A percentile compares a stretch with the other conserved stretches of the same genome.
phyloP scores from a whole-genome alignment of 1,284 basidiomycete genomes.

The Peniophora sp. region DNA sequence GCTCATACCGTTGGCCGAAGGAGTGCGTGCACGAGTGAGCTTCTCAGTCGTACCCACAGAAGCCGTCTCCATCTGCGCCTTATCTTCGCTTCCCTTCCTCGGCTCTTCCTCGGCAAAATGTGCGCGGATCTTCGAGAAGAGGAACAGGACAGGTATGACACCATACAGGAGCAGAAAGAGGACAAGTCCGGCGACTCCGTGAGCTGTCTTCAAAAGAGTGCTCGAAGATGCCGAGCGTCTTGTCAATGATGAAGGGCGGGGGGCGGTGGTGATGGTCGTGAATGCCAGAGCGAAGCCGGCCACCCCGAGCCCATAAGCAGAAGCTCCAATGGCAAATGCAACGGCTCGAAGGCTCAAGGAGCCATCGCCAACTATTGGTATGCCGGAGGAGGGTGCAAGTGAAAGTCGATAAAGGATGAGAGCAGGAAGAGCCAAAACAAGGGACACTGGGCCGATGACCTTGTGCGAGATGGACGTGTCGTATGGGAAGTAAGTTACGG shows the following conservation, averaged over 20 bases:
- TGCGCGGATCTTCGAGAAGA: constrained; percentile 15
- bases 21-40: constrained; percentile 13
- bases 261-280: constrained; percentile 34
- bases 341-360: constrained; percentile 25
- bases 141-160: constrained; percentile 38
- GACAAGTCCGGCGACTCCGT: constrained; percentile 54
- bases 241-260: constrained; percentile 12
- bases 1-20: constrained; percentile 2
- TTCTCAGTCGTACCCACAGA: constrained; percentile 45
- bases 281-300: constrained; percentile 56
- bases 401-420: constrained; percentile 47
- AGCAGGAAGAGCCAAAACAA: constrained; percentile 47
- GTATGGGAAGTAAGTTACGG: constrained; percentile 19
- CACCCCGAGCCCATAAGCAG: constrained; percentile 54
- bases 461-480: constrained; percentile 59
- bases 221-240: constrained; percentile 25
- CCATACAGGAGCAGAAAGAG: constrained; percentile 55
- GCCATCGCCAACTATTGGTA: constrained; percentile 6
- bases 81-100: constrained; percentile 4
- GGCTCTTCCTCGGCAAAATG: constrained; percentile 16
- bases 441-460: constrained; percentile 53
- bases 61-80: constrained; percentile 14
- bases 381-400: constrained; percentile 25
- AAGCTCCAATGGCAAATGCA: constrained; percentile 31
- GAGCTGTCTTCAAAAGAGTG: constrained; percentile 43